Conservation (phyloP, 169 alveolate genomes). For the Eimeria praecox region DNA sequence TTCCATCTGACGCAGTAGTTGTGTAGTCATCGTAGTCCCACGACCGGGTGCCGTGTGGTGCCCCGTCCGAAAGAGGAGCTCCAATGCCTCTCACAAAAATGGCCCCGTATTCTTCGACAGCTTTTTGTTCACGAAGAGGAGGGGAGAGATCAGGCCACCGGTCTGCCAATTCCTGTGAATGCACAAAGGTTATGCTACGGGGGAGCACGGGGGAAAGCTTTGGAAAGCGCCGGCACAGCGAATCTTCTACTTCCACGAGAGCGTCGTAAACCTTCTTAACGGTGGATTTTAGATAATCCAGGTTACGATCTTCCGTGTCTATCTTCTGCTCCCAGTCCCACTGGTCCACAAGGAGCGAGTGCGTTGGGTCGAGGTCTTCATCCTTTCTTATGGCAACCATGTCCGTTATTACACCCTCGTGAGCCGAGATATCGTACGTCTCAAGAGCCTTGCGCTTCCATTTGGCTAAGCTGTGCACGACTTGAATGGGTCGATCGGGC, state of each 20-base stretch:
- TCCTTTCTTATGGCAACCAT: conserved; percentile 62
- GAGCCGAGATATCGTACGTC: neutral
- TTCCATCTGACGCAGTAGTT: conserved; percentile 21
- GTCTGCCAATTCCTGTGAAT: conserved; percentile 30
- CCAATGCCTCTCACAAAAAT: conserved; percentile 50
- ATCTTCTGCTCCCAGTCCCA: conserved; percentile 78
- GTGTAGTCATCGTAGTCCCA: conserved; percentile 73
- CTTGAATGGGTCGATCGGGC: neutral
- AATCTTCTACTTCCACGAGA: conserved; percentile 8
- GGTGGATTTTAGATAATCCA: conserved; percentile 24
- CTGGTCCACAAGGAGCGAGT: conserved; percentile 49
- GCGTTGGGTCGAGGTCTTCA: conserved; percentile 26
- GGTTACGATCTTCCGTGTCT: conserved; percentile 10
- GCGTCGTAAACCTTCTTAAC: conserved; percentile 18
- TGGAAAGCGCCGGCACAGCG: conserved; percentile 25
- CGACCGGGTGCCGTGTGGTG: conserved; percentile 34
- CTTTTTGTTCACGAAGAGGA: conserved; percentile 44
- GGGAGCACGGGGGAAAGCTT: conserved; percentile 45
- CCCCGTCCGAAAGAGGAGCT: conserved; percentile 8
- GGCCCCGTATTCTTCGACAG: conserved; percentile 62
- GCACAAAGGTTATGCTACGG: neutral
- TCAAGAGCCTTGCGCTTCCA: conserved; percentile 47
- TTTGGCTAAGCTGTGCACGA: conserved; percentile 60
- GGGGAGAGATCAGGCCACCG: conserved; percentile 44
- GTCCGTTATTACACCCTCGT: conserved; percentile 38